phyloP scores from a whole-genome alignment of 2,329 filamentous ascomycete species.

The Coniochaeta hoffmannii region DNA sequence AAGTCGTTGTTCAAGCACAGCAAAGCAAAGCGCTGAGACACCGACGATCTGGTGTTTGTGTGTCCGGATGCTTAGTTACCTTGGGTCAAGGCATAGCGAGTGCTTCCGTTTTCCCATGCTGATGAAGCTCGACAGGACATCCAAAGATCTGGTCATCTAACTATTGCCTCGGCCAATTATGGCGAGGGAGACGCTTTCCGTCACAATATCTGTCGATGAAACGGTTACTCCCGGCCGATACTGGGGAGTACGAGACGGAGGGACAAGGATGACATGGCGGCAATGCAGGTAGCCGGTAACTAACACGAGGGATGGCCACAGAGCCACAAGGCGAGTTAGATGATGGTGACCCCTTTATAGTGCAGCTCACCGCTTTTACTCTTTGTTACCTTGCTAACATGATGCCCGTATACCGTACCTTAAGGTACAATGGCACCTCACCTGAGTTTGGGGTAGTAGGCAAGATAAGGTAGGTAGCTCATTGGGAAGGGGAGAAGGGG shows the following conservation, averaged over 20 bases:
- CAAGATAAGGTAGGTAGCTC: too few relatives aligned
- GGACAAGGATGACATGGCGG: neutral
- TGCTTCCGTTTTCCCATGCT: neutral
- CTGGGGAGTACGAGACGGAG: neutral
- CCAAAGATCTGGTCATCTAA: neutral
- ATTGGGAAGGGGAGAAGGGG: neutral
- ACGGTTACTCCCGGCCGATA: neutral
- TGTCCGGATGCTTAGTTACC: neutral
- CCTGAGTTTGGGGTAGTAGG: too few relatives aligned
- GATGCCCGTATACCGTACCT: neutral
- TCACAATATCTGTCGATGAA: neutral
- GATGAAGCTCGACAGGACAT: neutral
- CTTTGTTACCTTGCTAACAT: neutral
- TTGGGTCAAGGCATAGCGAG: too few relatives aligned
- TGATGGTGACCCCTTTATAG: neutral
- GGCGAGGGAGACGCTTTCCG: neutral
- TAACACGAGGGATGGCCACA: neutral
- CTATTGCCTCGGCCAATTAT: neutral
- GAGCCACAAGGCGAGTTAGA: neutral
- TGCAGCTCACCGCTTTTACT: neutral
- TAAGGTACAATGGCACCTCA: neutral
- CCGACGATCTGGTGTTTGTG: neutral
- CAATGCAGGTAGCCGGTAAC: neutral
- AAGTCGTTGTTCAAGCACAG: neutral
- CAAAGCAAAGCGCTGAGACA: neutral